Evolutionary conservation across 1,139 yeast species (phyloP).

Genomic region (Tardiomyces blankii): DNA sequence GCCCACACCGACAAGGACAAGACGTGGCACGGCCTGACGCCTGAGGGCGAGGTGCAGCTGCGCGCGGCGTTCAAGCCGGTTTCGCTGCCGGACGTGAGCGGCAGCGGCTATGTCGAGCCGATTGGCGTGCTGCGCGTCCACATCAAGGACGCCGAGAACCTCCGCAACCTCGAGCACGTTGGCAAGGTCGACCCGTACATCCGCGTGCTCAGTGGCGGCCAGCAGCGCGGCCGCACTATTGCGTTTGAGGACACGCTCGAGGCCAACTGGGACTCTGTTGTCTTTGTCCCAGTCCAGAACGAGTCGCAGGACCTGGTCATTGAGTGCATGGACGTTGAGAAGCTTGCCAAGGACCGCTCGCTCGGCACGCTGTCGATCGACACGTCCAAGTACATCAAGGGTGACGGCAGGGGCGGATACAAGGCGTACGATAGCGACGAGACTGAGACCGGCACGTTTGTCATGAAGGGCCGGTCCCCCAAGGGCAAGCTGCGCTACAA

Average conservation of each 20-base stretch:
- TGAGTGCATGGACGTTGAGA: constrained; percentile 89
- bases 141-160: constrained; percentile 56
- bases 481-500: constrained; percentile 70
- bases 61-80: constrained; percentile 82
- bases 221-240: constrained; percentile 66
- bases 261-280: constrained; percentile 79
- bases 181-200: constrained; percentile 92
- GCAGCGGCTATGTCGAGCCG: constrained; percentile 83
- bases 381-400: constrained; percentile 54
- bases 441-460: constrained; percentile 48
- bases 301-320: constrained; percentile 70
- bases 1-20: constrained; percentile 71
- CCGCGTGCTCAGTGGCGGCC: constrained; percentile 67
- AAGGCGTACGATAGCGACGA: constrained; percentile 48
- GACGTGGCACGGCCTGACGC: constrained; percentile 57
- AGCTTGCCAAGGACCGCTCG: constrained; percentile 65
- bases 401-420: constrained; percentile 56
- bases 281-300: constrained; percentile 72
- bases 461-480: constrained; percentile 58
- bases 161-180: constrained; percentile 74
- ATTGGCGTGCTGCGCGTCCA: constrained; percentile 81
- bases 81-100: constrained; percentile 41
- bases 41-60: constrained; percentile 51
- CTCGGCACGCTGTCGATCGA: constrained; percentile 72
- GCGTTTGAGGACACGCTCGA: constrained; percentile 55